Base-by-base conservation (phyloP, 1,284 basidiomycete genomes). In the Afroboletus lepidellus region DNA sequence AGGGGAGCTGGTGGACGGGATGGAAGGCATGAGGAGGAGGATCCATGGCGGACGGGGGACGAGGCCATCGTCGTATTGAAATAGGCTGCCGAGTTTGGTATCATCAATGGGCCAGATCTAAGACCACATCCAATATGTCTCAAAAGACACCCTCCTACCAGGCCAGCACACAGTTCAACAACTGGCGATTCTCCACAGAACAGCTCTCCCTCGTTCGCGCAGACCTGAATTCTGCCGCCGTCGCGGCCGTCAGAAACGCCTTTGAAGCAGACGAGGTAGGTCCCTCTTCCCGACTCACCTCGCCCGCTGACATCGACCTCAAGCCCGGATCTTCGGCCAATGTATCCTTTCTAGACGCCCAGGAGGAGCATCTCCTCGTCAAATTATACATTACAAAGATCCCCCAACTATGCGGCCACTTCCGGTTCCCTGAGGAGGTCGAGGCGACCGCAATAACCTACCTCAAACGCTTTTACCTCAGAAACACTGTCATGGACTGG, bases 401-500 rank as follows among this genome's bases (percentile, higher is more conserved):
- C n/a, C 77, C 86, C 0, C 85, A 89, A 58, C 77, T 98, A 47
- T 97, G 91, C 63, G 82, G 83, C 2, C 85, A 87, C 53, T 94
- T 98, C 65, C 83, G 85, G 18, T 90, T 97, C 60, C 89, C 93
- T 0, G 92, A 97, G 62, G 86, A 90, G 61, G 93, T 98, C 3
- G 93, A 96, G 68, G 90, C 94, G 0, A 98, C 95, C 1, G 93
- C 94, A 0, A 84, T 92, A 52, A 86, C 81, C 41, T 98, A 95
- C 69, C 77, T 99, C 59, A 99, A 99, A 69, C 81, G 97, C 5
- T 99, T 99, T 74, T 99, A 99, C 69, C 79, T 99, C 49, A 90
- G 92, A 72, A 99, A 99, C 66, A 98, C 94, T 2, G 93, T 94
- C 48, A 98, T 99, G 94, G 95, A 99, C 67, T 98, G 93, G 85